phyloP scores from a whole-genome alignment of 495 filamentous ascomycete genomes.

The Entonaema liquescens region DNA sequence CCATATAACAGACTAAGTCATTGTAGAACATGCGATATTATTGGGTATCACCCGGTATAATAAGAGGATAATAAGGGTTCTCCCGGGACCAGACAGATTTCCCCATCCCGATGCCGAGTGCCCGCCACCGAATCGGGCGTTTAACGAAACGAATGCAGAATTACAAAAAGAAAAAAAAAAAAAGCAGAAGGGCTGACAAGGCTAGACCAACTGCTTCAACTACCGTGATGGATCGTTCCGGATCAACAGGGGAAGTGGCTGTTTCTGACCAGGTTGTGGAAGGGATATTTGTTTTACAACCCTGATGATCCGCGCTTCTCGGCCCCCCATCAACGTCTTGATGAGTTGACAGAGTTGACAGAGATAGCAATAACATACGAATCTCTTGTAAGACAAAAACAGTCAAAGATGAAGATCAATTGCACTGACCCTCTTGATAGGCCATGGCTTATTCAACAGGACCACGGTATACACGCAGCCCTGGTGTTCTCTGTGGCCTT shows the following conservation, averaged over 20 bases:
- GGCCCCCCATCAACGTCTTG: slow-evolving; percentile 1
- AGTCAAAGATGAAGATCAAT: slow-evolving; percentile 37
- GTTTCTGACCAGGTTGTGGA: slow-evolving; percentile 33
- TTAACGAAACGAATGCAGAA: slow-evolving; percentile 27
- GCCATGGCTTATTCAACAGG: not conserved
- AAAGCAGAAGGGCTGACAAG: not conserved
- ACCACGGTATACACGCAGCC: not conserved
- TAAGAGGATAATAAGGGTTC: not conserved
- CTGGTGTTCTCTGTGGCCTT: not conserved
- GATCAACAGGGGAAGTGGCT: slow-evolving; percentile 12
- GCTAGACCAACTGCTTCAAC: slow-evolving; percentile 10
- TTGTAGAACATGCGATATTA: not conserved
- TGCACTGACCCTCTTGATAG: slow-evolving; percentile 1
- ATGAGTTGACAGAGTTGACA: not conserved
- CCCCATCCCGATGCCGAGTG: not conserved
- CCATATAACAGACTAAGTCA: not conserved
- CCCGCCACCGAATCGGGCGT: slow-evolving; percentile 9
- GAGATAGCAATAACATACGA: not conserved
- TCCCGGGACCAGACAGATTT: not conserved
- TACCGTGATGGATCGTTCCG: slow-evolving; percentile 28
- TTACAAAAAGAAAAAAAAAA: not conserved
- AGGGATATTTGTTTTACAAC: slow-evolving; percentile 27
- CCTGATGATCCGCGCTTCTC: slow-evolving; percentile 21
- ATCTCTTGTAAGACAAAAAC: slow-evolving; percentile 17
- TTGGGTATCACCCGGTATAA: not conserved